Conservation (phyloP, 2,329 filamentous ascomycete species). For the Microthyrium microscopicum region DNA sequence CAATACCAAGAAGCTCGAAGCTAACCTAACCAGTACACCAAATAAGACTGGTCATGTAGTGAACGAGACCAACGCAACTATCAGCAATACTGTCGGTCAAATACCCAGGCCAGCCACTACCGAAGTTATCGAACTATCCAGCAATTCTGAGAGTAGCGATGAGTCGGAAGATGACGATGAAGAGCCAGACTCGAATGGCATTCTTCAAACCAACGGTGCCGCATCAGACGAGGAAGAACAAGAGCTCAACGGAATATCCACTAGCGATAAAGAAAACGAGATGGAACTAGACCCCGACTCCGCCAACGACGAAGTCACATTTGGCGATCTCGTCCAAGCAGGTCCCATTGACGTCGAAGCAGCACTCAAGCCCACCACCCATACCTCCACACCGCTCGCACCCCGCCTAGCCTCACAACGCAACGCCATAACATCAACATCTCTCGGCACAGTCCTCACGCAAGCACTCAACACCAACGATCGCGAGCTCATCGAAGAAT, state of each 20-base stretch:
- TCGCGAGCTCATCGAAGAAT: constrained; percentile 74
- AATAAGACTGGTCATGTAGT: constrained; percentile 17
- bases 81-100: constrained; percentile 29
- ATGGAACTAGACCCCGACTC: constrained; percentile 14
- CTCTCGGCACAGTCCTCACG: constrained; percentile 78
- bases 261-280: constrained; percentile 11
- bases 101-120: constrained; percentile 16
- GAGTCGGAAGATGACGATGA: constrained; percentile 15
- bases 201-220: constrained; percentile 4
- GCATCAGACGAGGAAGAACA: constrained; percentile 17
- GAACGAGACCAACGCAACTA: constrained; percentile 39
- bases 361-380: constrained; percentile 29
- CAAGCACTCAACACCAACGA: constrained; percentile 91
- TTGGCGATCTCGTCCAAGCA: constrained; percentile 63
- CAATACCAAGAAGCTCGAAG: too few relatives aligned
- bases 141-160: constrained; percentile 20
- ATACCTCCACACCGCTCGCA: constrained; percentile 24
- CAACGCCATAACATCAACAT: constrained; percentile 34
- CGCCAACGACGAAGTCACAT: constrained; percentile 46
- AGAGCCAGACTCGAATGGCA: constrained; percentile 12
- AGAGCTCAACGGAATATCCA: constrained; percentile 20
- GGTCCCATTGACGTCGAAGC: constrained; percentile 62
- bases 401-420: background rate
- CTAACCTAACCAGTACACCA: constrained; percentile 9
- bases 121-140: constrained; percentile 32